Percentiles rank a stretch among this genome's conserved stretches.
Evolutionary conservation across 2,329 filamentous ascomycete genomes (phyloP).

Genomic region (Scorias spongiosa): DNA sequence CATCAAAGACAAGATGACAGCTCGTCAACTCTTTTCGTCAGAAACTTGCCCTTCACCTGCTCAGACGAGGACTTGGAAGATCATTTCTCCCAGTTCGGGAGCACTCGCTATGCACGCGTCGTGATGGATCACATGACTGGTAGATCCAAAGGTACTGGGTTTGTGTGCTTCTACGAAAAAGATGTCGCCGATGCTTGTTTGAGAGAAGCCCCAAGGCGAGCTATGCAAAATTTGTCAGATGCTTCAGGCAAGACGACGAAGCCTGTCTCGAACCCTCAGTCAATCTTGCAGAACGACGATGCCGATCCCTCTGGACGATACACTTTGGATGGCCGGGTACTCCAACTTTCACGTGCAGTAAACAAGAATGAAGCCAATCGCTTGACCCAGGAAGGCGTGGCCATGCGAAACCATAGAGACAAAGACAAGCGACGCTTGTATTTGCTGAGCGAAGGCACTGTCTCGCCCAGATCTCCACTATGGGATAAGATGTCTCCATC

Average conservation of each 20-base stretch:
- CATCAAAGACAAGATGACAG: conserved; percentile 41
- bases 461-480: conserved; percentile 60
- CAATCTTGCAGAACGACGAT: conserved; percentile 74
- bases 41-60: conserved; percentile 81
- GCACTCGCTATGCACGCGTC: conserved; percentile 77
- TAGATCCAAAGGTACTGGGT: conserved; percentile 78
- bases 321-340: conserved; percentile 75
- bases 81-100: conserved; percentile 79
- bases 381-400: conserved; percentile 54
- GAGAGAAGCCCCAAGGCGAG: conserved; percentile 51
- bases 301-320: conserved; percentile 72
- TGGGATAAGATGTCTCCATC: conserved; percentile 61
- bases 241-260: conserved; percentile 12
- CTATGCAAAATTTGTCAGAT: conserved; percentile 20
- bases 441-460: conserved; percentile 72
- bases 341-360: conserved; percentile 74
- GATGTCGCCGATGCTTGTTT: conserved; percentile 66
- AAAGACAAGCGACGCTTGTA: conserved; percentile 85
- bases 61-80: conserved; percentile 69
- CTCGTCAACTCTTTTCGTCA: conserved; percentile 71
- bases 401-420: conserved; percentile 49
- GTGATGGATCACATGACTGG: conserved; percentile 78
- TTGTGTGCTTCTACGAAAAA: conserved; percentile 76
- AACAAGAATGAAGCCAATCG: conserved; percentile 64
- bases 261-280: conserved; percentile 44